phyloP scores from a whole-genome alignment of 2,329 filamentous ascomycete species.

The Fonsecaea multimorphosa region DNA sequence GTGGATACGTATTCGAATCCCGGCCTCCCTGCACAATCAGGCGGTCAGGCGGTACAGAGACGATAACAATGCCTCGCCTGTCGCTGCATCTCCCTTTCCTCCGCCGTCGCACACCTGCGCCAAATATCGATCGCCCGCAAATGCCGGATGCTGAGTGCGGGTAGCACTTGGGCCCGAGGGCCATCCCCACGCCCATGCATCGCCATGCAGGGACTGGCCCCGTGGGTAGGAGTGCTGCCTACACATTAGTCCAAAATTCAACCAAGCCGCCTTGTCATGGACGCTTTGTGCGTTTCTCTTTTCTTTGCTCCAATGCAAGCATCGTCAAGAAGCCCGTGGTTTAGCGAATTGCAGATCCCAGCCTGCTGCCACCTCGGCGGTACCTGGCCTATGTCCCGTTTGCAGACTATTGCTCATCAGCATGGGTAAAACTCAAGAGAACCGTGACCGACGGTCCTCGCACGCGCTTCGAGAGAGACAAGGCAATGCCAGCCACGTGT shows the following conservation, averaged over 20 bases:
- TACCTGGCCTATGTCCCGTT: not conserved
- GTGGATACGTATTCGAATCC: not conserved
- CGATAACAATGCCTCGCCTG: slow-evolving; percentile 1
- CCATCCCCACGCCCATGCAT: not conserved
- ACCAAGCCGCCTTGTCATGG: not conserved
- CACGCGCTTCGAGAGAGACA: not conserved
- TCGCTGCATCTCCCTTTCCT: not conserved
- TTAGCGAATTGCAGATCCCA: not conserved
- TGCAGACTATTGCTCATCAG: not conserved
- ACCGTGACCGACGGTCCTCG: not conserved
- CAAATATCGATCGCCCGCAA: slow-evolving; percentile 1
- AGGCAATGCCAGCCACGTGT: not conserved
- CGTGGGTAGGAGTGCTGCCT: not conserved
- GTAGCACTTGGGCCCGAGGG: not conserved
- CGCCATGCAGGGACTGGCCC: not conserved
- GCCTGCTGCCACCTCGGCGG: not conserved
- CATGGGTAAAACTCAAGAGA: not conserved
- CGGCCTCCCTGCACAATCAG: slow-evolving; percentile 10
- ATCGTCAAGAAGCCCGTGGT: not conserved
- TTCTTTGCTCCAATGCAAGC: not conserved
- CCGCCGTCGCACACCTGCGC: not conserved
- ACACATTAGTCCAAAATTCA: not conserved
- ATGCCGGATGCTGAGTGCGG: not conserved
- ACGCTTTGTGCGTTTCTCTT: not conserved
- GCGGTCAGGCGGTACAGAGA: slow-evolving; percentile 12